Evolutionary conservation across 202 grass and related monocot species (phyloP), one percentile per base, ranked within the genome.

Genomic region (Setaria italica): DNA sequence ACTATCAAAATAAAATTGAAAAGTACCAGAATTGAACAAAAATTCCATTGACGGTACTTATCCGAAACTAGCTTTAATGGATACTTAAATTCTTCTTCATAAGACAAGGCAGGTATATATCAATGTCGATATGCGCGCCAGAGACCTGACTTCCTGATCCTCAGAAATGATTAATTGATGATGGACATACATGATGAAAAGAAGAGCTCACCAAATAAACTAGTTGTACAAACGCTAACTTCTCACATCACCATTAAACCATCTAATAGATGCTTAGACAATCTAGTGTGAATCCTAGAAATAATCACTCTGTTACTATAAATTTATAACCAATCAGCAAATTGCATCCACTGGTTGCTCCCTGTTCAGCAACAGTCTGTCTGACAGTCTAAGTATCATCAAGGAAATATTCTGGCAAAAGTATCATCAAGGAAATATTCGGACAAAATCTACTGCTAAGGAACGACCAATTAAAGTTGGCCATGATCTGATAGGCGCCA

Each of bases 61-160:
- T 78, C n/a, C 68, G 48, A 67, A 47, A 72, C 12, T 80, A 72
- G 25, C 21, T 67, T n/a, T 30, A 82, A 41, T 77, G 33, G 6
- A 10, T 3, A 45, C 49, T 67, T 79, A 56, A 88, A 80, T 84
- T 66, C 6, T 67, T 50, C 64, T n/a, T 66, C 82, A 82, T 13
- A 39, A 62, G 47, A 78, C 54, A 80, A 69, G 34, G 45, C 45
- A 88, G 53, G 49, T 45, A 70, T 10, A 56, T 46, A 85, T 86
- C 45, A 63, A 62, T 54, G 20, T 72, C 33, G 65, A 56, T 55
- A 80, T 74, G 7, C 30, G 7, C 30, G 6, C 25, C 37, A 77
- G 73, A 81, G 77, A 41, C 58, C 68, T 48, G 56, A 57, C 47
- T 74, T 34, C 59, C 50, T 56, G 33, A 56, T 75, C 50, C 59